Evolutionary conservation across 2,329 filamentous ascomycete genomes (phyloP), one percentile per base, ranked within the genome.

Genomic region (Phoma sp.): DNA sequence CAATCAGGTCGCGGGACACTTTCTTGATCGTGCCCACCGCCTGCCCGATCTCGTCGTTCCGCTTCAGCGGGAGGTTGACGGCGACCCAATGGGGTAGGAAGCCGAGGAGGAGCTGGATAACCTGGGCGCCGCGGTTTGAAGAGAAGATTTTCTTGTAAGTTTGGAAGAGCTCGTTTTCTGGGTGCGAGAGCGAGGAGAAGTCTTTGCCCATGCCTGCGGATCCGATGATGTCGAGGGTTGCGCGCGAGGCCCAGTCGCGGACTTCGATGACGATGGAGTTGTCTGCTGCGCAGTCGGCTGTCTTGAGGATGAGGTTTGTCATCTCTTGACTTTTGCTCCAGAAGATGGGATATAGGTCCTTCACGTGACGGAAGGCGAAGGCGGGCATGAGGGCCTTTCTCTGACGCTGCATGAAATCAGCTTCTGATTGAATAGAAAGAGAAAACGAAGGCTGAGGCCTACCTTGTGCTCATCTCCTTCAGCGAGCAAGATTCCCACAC

Each of bases 391-490:
- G 66, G 11, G 75, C 69, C 60, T 77, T 80, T 33, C 80, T 66
- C 61, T 82, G 80, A n/a, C 73, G 69, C 73, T 77, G 33, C 8
- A 14, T 1, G 1, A 13, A 14, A 41, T 68, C 27, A 66, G 59
- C 10, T 11, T 13, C 5, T n/a, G n/a, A n/a, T n/a, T n/a, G n/a
- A 9, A 24, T 8, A 13, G 25, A 23, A 3, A 14, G 4, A 13
- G n/a, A 18, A 11, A 4, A 25, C 9, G 7, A 41, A 38, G 8
- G 0, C 9, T 35, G 7, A 4, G 2, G 45, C 62, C 32, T 65
- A 84, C 78, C 77, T 89, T 95, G 74, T 97, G 93, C 66, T 93
- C 90, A 10, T 96, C 90, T n/a, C 93, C 93, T 74, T 97, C 93
- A 2, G 91, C 89, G 9, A 97, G 78, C 33, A 97, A 76, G 11